These are phyloP conservation scores for Scheffersomyces segobiensis DNA, from an alignment of 1,139 yeast species.

Conservation along the genomic window DNA sequence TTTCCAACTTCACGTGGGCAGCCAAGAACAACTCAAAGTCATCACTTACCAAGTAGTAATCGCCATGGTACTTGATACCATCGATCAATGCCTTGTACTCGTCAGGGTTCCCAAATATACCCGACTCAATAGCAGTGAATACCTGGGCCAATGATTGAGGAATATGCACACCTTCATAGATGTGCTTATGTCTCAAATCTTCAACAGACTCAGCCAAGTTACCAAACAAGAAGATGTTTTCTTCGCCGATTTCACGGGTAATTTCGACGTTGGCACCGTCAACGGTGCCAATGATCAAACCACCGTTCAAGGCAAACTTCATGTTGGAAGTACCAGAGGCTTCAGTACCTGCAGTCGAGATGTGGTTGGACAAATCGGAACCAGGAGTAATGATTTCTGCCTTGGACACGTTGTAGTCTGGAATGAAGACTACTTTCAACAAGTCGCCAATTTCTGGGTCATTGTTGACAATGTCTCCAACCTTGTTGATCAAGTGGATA, in stretches of 20 bases:
- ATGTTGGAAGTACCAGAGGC: constrained; percentile 95
- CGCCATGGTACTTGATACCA: constrained; percentile 72
- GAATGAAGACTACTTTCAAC: constrained; percentile 83
- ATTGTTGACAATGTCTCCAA: constrained; percentile 75
- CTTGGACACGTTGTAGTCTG: constrained; percentile 91
- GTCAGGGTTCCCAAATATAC: constrained; percentile 68
- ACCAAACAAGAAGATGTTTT: constrained; percentile 89
- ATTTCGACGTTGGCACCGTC: constrained; percentile 97
- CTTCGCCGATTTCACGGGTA: constrained; percentile 91
- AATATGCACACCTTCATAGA: constrained; percentile 53
- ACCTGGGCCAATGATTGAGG: constrained; percentile 63
- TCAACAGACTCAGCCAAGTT: constrained; percentile 89
- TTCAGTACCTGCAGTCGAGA: constrained; percentile 98
- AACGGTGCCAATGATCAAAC: constrained; percentile 90
- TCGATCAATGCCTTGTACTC: constrained; percentile 72
- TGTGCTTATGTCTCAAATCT: constrained; percentile 75
- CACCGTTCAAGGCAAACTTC: constrained; percentile 95
- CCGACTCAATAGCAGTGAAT: constrained; percentile 66
- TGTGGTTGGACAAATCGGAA: constrained; percentile 88
- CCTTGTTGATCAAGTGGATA: constrained; percentile 81
- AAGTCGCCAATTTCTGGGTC: constrained; percentile 74
- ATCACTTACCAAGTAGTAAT: constrained; percentile 82
- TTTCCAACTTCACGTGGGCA: constrained; percentile 76
- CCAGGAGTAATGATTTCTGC: constrained; percentile 92
- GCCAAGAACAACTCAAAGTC: constrained; percentile 86